Evolutionary conservation across 805 yeast genomes (phyloP), one percentile per base, ranked within the genome.

Genomic region (Candida ortonii): DNA sequence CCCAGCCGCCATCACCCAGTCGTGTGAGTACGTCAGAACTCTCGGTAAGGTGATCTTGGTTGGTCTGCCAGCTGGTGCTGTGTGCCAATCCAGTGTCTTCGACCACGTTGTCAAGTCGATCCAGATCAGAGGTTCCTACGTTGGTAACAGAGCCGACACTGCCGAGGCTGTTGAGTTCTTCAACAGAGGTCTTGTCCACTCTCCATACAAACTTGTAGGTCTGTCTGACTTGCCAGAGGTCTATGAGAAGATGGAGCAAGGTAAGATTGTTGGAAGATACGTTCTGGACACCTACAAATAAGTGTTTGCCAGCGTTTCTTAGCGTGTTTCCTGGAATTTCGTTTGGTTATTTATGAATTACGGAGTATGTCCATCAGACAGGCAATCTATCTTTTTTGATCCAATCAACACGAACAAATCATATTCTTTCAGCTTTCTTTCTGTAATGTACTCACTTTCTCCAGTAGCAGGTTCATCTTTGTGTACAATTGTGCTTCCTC

Each of bases 101-200:
- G 67, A 71, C 46, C 78, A 83, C 33, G 95, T 86, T 41, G 76
- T 83, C 50, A 81, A 76, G 65, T 76, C 86, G 36, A 72, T 83
- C 57, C 70, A 70, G 55, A 80, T 86, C 55, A 77, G 71, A 61
- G 95, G 94, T 52, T 84, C 95, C 30, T 83, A 84, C 58, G 95
- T 86, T 46, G 95, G 95, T 53, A 84, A 84, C 77, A 80, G 94
- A 66, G 84, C 83, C 48, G 95, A 86, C 65, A 76, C 93, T 46
- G 73, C 80, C 44, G 88, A 81, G 61, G 87, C 87, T 26, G 56
- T 81, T 43, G 86, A 80, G 48, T 80, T 81, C 70, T 81, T 79
- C 57, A 44, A 71, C 35, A 71, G 86, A 62, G 88, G 87, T 30
- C 62, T 75, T 47, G 78, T 80, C 50, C 65, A 71, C 46, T 71